A percentile compares a stretch with the other conserved stretches of the same genome.
These are phyloP conservation scores for Agastache rugosa DNA, from an alignment of 257 asterid genomes.

Conservation along the genomic window DNA sequence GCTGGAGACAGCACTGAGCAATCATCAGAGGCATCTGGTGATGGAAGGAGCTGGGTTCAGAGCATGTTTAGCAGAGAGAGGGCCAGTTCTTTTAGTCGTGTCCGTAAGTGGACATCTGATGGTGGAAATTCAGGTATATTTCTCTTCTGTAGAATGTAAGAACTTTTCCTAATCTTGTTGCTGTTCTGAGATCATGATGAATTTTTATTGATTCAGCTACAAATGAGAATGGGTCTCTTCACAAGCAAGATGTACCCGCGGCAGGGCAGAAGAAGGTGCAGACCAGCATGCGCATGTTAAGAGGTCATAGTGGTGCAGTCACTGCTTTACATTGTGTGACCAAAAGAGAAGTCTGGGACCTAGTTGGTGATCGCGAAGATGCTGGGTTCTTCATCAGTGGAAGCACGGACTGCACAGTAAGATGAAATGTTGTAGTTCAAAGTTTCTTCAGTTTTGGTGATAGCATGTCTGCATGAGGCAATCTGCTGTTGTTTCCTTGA, in stretches of 20 bases:
- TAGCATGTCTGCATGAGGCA: constrained; percentile 11
- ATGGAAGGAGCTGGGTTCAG: constrained; percentile 98
- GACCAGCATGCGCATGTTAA: constrained; percentile 79
- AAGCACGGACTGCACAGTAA: constrained; percentile 93
- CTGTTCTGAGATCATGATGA: constrained; percentile 35
- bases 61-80: constrained; percentile 97
- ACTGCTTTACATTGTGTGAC: constrained; percentile 95
- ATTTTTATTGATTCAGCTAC: constrained; percentile 47
- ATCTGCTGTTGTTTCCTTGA: constrained; percentile 14
- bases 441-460: constrained; percentile 2
- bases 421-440: constrained; percentile 32
- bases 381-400: constrained; percentile 96
- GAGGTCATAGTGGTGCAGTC: constrained; percentile 94
- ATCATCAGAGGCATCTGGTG: constrained; percentile 85
- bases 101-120: constrained; percentile 68
- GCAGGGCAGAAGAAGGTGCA: constrained; percentile 85
- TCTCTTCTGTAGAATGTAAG: constrained; percentile 15
- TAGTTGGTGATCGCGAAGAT: constrained; percentile 94
- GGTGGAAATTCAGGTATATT: constrained; percentile 53
- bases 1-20: constrained; percentile 62
- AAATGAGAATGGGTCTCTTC: constrained; percentile 67
- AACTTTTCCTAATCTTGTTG: constrained; percentile 25
- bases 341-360: constrained; percentile 95
- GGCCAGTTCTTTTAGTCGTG: constrained; percentile 76
- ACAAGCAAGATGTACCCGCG: constrained; percentile 67